These are phyloP conservation scores for Lachancea nothofagi DNA, from an alignment of 805 yeast species.

Conservation along the genomic window DNA sequence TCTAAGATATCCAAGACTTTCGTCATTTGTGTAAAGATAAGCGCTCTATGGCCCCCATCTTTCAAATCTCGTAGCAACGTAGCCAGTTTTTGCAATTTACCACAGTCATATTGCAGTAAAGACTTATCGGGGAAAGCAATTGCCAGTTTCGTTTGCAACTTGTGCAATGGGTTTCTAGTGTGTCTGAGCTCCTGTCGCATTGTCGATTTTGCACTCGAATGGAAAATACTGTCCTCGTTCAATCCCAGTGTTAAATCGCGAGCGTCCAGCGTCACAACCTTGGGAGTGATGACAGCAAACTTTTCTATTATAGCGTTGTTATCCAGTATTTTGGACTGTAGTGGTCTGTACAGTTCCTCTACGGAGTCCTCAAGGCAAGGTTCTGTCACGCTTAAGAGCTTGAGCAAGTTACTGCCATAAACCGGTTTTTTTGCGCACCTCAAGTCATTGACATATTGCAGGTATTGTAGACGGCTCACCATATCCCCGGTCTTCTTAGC, in stretches of 20 bases:
- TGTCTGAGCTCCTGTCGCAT: conserved; percentile 12
- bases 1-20: conserved; percentile 90
- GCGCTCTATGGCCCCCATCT: conserved; percentile 85
- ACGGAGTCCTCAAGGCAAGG: conserved; percentile 18
- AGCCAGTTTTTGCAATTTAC: conserved; percentile 86
- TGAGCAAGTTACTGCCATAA: conserved; percentile 56
- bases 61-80: conserved; percentile 67
- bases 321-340: conserved; percentile 35
- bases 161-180: conserved; percentile 57
- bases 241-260: conserved; percentile 36
- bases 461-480: conserved; percentile 49
- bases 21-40: conserved; percentile 97
- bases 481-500: conserved; percentile 47
- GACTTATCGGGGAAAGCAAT: conserved; percentile 96
- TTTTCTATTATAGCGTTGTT: conserved; percentile 57
- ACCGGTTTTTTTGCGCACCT: conserved; percentile 64
- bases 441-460: conserved; percentile 55
- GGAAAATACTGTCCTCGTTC: conserved; percentile 21
- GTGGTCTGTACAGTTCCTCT: conserved; percentile 38
- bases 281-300: conserved; percentile 84
- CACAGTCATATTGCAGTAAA: conserved; percentile 90
- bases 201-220: conserved; percentile 28
- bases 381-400: conserved; percentile 35
- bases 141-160: conserved; percentile 76
- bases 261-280: conserved; percentile 72